Evolutionary conservation across 495 filamentous ascomycete species (phyloP), one percentile per base, ranked within the genome.

Genomic region (Penicillium pancosmium): DNA sequence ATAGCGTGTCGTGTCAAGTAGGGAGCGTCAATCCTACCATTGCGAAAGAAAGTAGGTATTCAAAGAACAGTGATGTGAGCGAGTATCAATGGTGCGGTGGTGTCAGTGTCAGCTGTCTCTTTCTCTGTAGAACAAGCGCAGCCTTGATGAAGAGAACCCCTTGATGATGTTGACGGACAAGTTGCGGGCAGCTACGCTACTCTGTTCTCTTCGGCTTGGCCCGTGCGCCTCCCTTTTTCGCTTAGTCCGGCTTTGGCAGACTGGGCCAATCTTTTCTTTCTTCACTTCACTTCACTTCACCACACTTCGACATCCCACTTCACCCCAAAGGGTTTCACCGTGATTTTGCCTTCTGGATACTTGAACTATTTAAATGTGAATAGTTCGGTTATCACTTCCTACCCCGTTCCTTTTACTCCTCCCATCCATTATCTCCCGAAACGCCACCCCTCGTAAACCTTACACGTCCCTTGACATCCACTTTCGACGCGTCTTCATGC

Each of bases 161-260:
- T 55, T 50, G 56, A 56, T 64, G 60, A 56, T 65, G 64, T 66
- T 67, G 65, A 72, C 63, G 67, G 64, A 62, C 69, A 66, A 62
- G 51, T 65, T 54, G 59, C 65, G 70, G 68, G 68, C 67, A 65
- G 70, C 66, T 72, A 77, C 73, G 70, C 66, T 72, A 77, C 73
- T 75, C 75, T 79, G 77, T 77, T 79, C 77, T 74, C 77, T 78
- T 76, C 63, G 64, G 54, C 49, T 49, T 79, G 74, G 76, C 61
- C 72, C 73, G 73, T 76, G 73, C 73, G 65, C 61, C 65, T 67
- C 68, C 69, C 62, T 66, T 62, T 64, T 75, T 79, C 76, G 74
- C 76, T 79, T 79, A 78, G 66, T 68, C 41, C 56, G 55, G 47
- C 56, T 27, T 48, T 31, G 5, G 11, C 21, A 10, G 3, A 9